A percentile compares a stretch with the other conserved stretches of the same genome.
Conservation (phyloP, 1,284 basidiomycete species). For the Cutaneotrichosporon arboriforme region DNA sequence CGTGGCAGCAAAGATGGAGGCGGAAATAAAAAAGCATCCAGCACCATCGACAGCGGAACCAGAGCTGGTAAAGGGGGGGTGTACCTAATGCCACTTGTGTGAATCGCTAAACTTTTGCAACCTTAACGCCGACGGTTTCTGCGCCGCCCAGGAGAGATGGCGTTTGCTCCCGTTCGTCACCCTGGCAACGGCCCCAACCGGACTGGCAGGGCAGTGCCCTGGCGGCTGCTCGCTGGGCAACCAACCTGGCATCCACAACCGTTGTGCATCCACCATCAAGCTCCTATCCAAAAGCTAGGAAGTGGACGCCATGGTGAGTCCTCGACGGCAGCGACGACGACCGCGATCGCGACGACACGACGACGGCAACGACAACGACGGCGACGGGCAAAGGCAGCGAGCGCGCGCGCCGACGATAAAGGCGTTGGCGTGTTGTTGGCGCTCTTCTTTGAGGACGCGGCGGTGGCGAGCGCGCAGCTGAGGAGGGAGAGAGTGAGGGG, state of each 20-base stretch:
- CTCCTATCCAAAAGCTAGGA: slow-evolving; percentile 7
- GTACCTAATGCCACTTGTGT: background rate
- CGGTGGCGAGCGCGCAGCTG: background rate
- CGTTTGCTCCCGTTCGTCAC: background rate
- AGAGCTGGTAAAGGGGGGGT: too few species aligned
- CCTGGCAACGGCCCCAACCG: too few species aligned
- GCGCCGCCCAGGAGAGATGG: background rate
- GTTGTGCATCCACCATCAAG: slow-evolving; percentile 7
- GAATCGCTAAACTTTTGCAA: background rate
- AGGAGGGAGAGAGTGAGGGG: background rate
- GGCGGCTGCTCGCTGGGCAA: background rate
- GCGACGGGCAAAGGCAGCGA: background rate
- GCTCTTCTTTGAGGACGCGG: background rate
- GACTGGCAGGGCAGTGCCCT: background rate
- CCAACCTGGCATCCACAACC: too few species aligned
- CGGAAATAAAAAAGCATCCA: too few species aligned
- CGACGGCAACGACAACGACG: slow-evolving; percentile 3
- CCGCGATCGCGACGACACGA: background rate
- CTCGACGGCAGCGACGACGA: background rate
- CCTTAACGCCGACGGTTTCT: background rate
- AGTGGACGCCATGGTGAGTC: slow-evolving; percentile 21
- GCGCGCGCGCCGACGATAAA: background rate
- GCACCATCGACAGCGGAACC: too few species aligned
- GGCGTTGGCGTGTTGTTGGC: background rate
- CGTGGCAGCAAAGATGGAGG: too few species aligned